Percentiles rank a stretch among this genome's conserved stretches.
These are phyloP conservation scores for Dendrobium officinale DNA, from an alignment of 106 monocot genomes.

Conservation along the genomic window DNA sequence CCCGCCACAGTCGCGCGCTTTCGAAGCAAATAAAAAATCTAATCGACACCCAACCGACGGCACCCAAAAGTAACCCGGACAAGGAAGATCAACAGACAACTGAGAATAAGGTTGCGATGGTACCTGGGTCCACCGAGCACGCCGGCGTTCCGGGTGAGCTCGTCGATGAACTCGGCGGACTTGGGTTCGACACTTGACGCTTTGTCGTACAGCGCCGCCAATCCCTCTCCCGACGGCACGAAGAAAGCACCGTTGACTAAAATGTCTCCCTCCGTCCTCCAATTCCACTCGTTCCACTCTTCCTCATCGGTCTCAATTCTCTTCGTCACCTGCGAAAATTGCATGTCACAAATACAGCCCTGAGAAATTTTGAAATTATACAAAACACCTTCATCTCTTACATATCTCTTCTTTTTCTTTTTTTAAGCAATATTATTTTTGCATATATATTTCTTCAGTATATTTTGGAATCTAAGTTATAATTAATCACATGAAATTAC, in stretches of 20 bases:
- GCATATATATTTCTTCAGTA: no score
- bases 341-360: neutral
- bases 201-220: constrained; percentile 38
- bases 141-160: constrained; percentile 69
- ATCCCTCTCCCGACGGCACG: constrained; percentile 71
- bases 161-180: constrained; percentile 52
- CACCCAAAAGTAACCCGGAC: neutral
- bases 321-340: constrained; percentile 50
- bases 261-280: constrained; percentile 85
- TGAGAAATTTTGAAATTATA: neutral
- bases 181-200: constrained; percentile 59
- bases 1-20: neutral
- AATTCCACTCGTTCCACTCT: constrained; percentile 74
- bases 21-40: neutral
- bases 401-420: no score
- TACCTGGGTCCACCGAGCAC: constrained; percentile 57
- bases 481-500: neutral
- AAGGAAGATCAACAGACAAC: neutral
- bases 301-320: constrained; percentile 47
- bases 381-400: no score
- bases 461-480: neutral
- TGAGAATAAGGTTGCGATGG: neutral
- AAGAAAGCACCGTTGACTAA: constrained; percentile 90
- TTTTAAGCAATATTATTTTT: no score
- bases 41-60: neutral